A percentile compares a stretch with the other conserved stretches of the same genome.
Evolutionary conservation across 2,329 filamentous ascomycete species (phyloP).

Genomic region (Sclerotinia spermophila): DNA sequence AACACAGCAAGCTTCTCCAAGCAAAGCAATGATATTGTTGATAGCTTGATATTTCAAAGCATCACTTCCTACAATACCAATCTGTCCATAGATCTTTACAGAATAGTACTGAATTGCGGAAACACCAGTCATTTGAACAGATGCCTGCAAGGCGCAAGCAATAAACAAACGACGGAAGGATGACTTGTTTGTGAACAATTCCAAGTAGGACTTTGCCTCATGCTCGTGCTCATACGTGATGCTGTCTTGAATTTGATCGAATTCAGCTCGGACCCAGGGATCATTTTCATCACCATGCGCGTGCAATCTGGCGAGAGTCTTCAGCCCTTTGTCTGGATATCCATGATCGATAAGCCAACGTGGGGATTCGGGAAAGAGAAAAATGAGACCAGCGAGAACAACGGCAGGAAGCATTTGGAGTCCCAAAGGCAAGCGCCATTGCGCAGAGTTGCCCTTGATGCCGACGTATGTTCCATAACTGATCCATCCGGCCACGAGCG

Average conservation of each 20-base stretch:
- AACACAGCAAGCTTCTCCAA: slow-evolving; percentile 58
- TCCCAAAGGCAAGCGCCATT: slow-evolving; percentile 41
- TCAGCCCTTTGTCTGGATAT: slow-evolving; percentile 51
- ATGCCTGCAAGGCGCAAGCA: slow-evolving; percentile 58
- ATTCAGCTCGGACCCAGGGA: slow-evolving; percentile 61
- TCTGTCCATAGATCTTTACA: slow-evolving; percentile 53
- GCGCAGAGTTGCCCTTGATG: slow-evolving; percentile 34
- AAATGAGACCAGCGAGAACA: slow-evolving; percentile 50
- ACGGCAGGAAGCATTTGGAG: slow-evolving; percentile 59
- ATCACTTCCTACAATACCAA: slow-evolving; percentile 54
- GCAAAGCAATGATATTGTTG: slow-evolving; percentile 57
- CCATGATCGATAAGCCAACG: slow-evolving; percentile 63
- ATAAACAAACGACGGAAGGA: slow-evolving; percentile 62
- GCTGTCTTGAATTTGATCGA: slow-evolving; percentile 59
- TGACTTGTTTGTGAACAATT: slow-evolving; percentile 57
- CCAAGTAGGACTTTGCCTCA: slow-evolving; percentile 59
- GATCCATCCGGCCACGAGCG: slow-evolving; percentile 69
- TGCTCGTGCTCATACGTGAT: slow-evolving; percentile 55
- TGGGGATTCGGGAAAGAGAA: slow-evolving; percentile 62
- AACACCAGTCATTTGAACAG: slow-evolving; percentile 64
- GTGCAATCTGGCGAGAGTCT: slow-evolving; percentile 57
- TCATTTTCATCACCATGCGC: slow-evolving; percentile 56
- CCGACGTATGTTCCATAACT: slow-evolving; percentile 54
- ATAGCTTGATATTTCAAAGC: slow-evolving; percentile 64
- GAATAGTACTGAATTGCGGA: slow-evolving; percentile 63